A percentile compares a stretch with the other conserved stretches of the same genome.
These are phyloP conservation scores for Saccharum officinarum DNA, from an alignment of 176 grass and related monocot genomes.

Conservation along the genomic window DNA sequence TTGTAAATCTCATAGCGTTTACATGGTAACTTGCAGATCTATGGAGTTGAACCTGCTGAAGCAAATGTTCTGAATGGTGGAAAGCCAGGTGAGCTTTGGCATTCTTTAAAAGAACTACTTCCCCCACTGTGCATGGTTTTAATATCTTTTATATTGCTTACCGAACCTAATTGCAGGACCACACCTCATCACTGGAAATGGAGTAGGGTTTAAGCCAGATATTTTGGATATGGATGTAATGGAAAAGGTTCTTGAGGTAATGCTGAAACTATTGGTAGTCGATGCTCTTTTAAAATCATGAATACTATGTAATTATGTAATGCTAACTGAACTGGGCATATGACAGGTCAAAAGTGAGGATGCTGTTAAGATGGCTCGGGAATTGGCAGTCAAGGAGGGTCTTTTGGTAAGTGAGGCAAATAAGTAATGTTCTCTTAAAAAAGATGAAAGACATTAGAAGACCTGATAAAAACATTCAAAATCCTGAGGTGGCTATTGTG, in stretches of 20 bases:
- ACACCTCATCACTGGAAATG: constrained; percentile 93
- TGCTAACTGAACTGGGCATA: neutral
- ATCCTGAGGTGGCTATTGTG: neutral
- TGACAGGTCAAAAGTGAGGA: constrained; percentile 81
- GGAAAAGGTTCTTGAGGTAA: constrained; percentile 91
- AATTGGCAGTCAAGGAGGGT: constrained; percentile 78
- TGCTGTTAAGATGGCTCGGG: constrained; percentile 78
- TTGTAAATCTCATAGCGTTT: neutral
- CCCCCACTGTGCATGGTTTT: neutral
- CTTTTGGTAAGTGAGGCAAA: constrained; percentile 64
- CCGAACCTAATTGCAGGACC: constrained; percentile 52
- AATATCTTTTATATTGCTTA: neutral
- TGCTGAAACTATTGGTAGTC: neutral
- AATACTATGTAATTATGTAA: neutral
- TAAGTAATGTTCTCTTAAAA: neutral
- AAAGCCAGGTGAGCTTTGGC: constrained; percentile 36
- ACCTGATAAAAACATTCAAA: neutral
- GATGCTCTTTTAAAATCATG: neutral
- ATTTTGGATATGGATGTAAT: constrained; percentile 97
- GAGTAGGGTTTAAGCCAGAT: constrained; percentile 90
- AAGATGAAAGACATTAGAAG: neutral
- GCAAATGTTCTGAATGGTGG: constrained; percentile 55
- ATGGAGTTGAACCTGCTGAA: constrained; percentile 48
- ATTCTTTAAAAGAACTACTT: neutral
- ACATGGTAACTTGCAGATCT: constrained; percentile 30